These are phyloP conservation scores for Iris macrosiphon DNA, from an alignment of 106 monocot genomes.

Conservation along the genomic window DNA sequence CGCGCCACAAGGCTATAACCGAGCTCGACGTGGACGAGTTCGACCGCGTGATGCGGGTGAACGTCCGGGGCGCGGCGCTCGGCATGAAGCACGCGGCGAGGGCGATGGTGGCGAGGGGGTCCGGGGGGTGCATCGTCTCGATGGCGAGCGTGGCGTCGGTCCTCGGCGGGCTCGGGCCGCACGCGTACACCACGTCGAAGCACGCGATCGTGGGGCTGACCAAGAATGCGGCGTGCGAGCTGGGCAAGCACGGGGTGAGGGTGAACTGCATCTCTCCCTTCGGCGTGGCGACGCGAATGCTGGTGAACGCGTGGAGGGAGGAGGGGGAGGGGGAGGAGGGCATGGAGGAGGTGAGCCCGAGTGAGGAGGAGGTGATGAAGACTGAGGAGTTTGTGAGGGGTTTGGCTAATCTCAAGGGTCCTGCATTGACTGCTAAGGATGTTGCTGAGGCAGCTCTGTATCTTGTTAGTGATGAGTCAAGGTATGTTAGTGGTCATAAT, in stretches of 20 bases:
- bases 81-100: slow-evolving; percentile 54
- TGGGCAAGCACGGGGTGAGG: slow-evolving; percentile 33
- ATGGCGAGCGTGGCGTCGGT: slow-evolving; percentile 44
- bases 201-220: slow-evolving; percentile 53
- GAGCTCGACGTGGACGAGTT: slow-evolving; percentile 42
- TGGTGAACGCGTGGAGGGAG: slow-evolving; percentile 32
- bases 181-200: slow-evolving; percentile 49
- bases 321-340: slow-evolving; percentile 7
- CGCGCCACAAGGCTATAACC: slow-evolving; percentile 29
- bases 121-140: slow-evolving; percentile 47
- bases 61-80: slow-evolving; percentile 26
- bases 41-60: slow-evolving; percentile 30
- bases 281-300: slow-evolving; percentile 43
- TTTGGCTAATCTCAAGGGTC: slow-evolving; percentile 31
- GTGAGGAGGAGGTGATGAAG: slow-evolving; percentile 28
- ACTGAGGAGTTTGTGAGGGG: slow-evolving; percentile 36
- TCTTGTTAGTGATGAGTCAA: slow-evolving; percentile 48
- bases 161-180: slow-evolving; percentile 39
- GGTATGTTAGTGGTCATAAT: slow-evolving; percentile 58
- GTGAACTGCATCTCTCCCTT: slow-evolving; percentile 58
- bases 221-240: slow-evolving; percentile 41
- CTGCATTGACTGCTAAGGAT: slow-evolving; percentile 23
- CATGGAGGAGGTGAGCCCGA: not conserved
- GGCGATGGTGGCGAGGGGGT: slow-evolving; percentile 20
- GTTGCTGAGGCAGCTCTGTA: slow-evolving; percentile 46